Base-by-base conservation (phyloP, 148 eudicot genomes). In the Vaccinium darrowii region DNA sequence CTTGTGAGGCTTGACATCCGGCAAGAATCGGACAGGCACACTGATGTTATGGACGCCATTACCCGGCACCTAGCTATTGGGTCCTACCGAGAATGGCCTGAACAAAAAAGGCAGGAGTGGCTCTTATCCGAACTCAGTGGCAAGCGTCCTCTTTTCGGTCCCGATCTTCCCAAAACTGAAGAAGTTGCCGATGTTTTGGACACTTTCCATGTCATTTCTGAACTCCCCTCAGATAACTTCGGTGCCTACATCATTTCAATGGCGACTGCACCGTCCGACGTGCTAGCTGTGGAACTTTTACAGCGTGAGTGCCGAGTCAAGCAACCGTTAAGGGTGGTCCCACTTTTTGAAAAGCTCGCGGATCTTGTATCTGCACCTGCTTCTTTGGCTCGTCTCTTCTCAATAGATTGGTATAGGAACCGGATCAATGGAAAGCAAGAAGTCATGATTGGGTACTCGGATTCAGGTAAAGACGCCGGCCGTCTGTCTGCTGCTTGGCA, bases 401-500 rank as follows among this genome's bases (percentile, higher is more conserved):
- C 98, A 15, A 89, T 96, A 9, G 98, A 96, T 73, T 96, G 98
- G 98, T 96, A 96, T 81, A 86, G 86, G 73, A 82, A 90, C 80
- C 84, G 98, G 62, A 96, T 96, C 72, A 84, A 93, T 11, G 98
- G 98, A 21, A 92, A 93, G 86, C 98, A 95, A 88, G 98, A 95
- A 89, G 98, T 95, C 82, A 95, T 95, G 98, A 92, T 95, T 78
- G 98, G 98, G 63, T 95, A 95, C 89, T 95, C 98, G 3, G 98
- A 95, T 87, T 94, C 96, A 0, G 98, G 99, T 8, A 96, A 96
- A 86, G 99, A 96, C 62, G 99, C 98, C 10, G 98, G 99, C n/a
- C 94, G 99, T 53, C 91, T 94, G 57, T 92, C 99, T 14, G 99
- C 99, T 52, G 98, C 99, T 21, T 96, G 99, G 99, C 94, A 92